Conservation (phyloP, 2,329 filamentous ascomycete genomes). For the Penicillium sp. region DNA sequence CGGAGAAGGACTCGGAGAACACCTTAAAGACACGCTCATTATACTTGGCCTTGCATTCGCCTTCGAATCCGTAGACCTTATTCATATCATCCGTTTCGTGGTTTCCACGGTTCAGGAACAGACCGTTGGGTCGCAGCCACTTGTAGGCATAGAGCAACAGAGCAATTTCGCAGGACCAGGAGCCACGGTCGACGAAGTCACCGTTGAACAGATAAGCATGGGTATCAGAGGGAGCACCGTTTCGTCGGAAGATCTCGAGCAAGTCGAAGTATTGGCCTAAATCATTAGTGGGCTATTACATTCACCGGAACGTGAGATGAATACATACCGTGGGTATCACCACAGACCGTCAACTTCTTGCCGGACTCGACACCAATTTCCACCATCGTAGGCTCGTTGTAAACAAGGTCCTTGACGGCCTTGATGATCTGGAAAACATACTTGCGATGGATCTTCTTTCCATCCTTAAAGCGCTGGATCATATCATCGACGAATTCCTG, state of each 20-base stretch:
- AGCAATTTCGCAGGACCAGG: slow-evolving; percentile 97
- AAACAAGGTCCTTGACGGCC: slow-evolving; percentile 84
- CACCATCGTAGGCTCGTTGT: slow-evolving; percentile 94
- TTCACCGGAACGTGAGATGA: background rate
- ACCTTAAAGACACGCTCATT: slow-evolving; percentile 94
- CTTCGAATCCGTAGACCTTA: slow-evolving; percentile 95
- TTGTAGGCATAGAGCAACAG: slow-evolving; percentile 94
- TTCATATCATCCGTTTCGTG: slow-evolving; percentile 99
- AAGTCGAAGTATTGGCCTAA: slow-evolving; percentile 97
- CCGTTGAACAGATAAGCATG: slow-evolving; percentile 98
- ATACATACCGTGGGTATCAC: slow-evolving; percentile 83
- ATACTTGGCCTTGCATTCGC: slow-evolving; percentile 97
- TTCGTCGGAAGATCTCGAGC: slow-evolving; percentile 91
- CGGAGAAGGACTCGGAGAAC: slow-evolving; percentile 97
- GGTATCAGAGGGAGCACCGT: slow-evolving; percentile 79
- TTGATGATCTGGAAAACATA: slow-evolving; percentile 97
- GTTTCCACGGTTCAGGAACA: slow-evolving; percentile 97
- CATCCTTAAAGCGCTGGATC: slow-evolving; percentile 91
- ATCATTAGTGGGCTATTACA: slow-evolving; percentile 4
- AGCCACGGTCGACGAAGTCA: slow-evolving; percentile 96
- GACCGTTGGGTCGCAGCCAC: slow-evolving; percentile 81
- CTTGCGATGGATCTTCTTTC: slow-evolving; percentile 93
- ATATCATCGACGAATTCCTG: slow-evolving; percentile 97
- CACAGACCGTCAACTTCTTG: slow-evolving; percentile 85
- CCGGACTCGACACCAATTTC: slow-evolving; percentile 80